Evolutionary conservation across 768 basidiomycete genomes (phyloP), one percentile per base, ranked within the genome.

Genomic region (Macrolepiota albuminosa): DNA sequence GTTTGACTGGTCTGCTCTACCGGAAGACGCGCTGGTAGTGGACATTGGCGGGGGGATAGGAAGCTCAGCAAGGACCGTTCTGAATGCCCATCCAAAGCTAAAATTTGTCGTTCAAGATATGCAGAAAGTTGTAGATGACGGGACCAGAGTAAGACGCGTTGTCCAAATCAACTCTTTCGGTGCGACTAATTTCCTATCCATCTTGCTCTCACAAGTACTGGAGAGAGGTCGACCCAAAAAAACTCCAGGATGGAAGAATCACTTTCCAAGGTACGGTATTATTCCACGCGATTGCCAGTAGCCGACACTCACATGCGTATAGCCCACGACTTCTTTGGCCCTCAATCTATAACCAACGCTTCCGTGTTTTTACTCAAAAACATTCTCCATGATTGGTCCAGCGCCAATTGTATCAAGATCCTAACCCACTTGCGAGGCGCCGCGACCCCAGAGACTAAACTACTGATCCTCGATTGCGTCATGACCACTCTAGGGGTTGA

Each of bases 21-120:
- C 76, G 1, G 65, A 70, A n/a, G 77, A 76, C 4, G 73, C 81
- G 2, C 66, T 82, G 3, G 73, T 88, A 9, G 79, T 87, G 6
- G 87, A 88, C 58, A 82, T 88, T 2, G 86, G 87, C 4, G 87
- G 86, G 13, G 86, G 87, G 2, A 82, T 87, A 34, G 87, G 87
- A 24, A 71, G 72, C 56, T 74, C 78, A 13, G 58, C 47, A 3
- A 34, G 16, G 24, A 34, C 42, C 10, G 49, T 61, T 7, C 37
- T 61, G 0, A 43, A 53, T 24, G 55, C 52, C n/a, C 9, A 42
- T 48, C 55, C 62, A 33, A 45, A 53, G 18, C 62, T 82, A 50
- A 73, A 75, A 42, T 75, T 87, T 58, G 66, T 87, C 21, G 72
- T 88, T 18, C 86, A 88, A 63, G 86, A 88, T 64, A 72, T 78